Conservation (phyloP, 345 rosid species). For the Eucalyptus regnans region DNA sequence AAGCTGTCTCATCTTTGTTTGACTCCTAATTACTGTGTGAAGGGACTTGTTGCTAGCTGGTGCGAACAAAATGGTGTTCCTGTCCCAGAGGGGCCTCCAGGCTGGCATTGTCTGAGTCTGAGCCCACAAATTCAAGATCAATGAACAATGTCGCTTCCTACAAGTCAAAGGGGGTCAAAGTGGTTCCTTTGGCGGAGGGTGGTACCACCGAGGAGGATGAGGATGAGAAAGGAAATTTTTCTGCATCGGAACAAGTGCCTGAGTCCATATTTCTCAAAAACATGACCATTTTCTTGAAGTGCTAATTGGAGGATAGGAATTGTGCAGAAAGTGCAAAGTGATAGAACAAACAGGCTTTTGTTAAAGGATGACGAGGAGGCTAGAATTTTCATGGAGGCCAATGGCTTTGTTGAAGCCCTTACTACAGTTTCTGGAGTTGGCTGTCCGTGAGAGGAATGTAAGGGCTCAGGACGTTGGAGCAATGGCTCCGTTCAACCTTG, state of each 20-base stretch:
- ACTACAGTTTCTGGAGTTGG: constrained; percentile 51
- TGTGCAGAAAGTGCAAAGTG: constrained; percentile 38
- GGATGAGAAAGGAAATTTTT: constrained; percentile 17
- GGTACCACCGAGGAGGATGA: not conserved
- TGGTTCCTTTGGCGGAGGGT: constrained; percentile 46
- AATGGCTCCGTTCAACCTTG: constrained; percentile 91
- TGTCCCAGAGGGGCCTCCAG: constrained; percentile 69
- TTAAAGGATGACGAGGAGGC: constrained; percentile 91
- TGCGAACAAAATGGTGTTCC: constrained; percentile 80
- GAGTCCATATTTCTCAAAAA: constrained; percentile 28
- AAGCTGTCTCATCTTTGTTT: no score
- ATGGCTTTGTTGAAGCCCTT: constrained; percentile 72
- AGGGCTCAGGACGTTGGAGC: constrained; percentile 66
- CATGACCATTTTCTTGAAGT: constrained; percentile 35
- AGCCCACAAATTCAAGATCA: constrained; percentile 53
- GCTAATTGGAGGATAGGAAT: constrained; percentile 37
- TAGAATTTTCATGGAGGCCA: constrained; percentile 73
- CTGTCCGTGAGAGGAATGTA: constrained; percentile 25
- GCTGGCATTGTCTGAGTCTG: constrained; percentile 55
- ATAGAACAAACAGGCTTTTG: constrained; percentile 60
- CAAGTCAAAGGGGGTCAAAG: constrained; percentile 41
- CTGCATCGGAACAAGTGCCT: constrained; percentile 22
- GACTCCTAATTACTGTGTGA: constrained; percentile 69
- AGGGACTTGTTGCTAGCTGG: constrained; percentile 90
- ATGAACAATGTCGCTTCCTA: constrained; percentile 26